Percentiles rank a stretch among this genome's conserved stretches.
Evolutionary conservation across 345 rosid species (phyloP).

Genomic region (Euphorbia peplus): DNA sequence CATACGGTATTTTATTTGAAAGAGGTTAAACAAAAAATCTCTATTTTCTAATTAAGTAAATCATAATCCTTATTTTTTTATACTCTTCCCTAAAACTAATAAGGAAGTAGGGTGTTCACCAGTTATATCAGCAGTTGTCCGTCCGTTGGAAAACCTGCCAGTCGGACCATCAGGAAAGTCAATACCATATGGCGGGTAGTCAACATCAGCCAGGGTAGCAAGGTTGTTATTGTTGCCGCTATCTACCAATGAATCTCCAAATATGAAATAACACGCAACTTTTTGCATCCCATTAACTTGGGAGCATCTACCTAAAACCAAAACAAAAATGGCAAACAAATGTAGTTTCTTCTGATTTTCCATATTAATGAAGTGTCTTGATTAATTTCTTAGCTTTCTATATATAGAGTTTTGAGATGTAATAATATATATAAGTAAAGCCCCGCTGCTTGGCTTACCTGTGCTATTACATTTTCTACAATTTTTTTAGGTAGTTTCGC

Average conservation of each 20-base stretch:
- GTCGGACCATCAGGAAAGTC: conserved; percentile 21
- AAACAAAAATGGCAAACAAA: neutral
- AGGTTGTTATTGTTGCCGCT: conserved; percentile 20
- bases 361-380: neutral
- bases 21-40: no score
- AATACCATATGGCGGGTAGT: conserved; percentile 16
- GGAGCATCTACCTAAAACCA: neutral
- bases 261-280: conserved; percentile 20
- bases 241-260: conserved; percentile 22
- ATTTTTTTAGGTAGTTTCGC: no score
- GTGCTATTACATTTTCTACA: no score
- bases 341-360: neutral
- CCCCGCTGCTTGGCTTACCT: no score
- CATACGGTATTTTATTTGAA: no score
- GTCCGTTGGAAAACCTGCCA: conserved; percentile 20
- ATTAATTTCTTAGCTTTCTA: no score
- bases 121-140: conserved; percentile 12
- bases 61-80: no score
- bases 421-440: no score
- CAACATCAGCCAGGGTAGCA: conserved; percentile 3
- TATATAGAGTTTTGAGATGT: no score
- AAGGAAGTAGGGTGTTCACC: neutral
- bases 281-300: conserved; percentile 3
- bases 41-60: no score
- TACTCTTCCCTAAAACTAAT: no score